Base-by-base conservation (phyloP, 345 rosid genomes). In the Linum trigynum region DNA sequence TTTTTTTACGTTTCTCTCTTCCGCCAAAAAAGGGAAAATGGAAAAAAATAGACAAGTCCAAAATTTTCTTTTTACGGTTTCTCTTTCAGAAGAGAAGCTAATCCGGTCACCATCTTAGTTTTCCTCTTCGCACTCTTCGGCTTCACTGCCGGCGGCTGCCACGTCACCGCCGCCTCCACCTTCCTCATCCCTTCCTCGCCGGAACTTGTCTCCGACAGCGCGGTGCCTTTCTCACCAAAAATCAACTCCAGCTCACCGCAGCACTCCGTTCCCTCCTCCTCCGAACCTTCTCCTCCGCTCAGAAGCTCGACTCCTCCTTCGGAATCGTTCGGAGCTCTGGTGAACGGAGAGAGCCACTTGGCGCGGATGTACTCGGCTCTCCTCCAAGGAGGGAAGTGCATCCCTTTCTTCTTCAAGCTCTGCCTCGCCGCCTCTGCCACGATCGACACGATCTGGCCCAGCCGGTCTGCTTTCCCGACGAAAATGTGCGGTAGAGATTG, bases 311-410 rank as follows among this genome's bases (percentile, higher is more conserved):
- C 55, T 62, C 74, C 81, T 1, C 65, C 41, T 53, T 69, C 64
- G 11, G 65, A 9, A 38, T 55, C 68, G 37, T 23, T 23, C 32
- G 64, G 41, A 17, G 35, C 65, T 6, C 32, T 41, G 32, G 23
- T 41, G 65, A 39, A 62, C 12, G 42, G 65, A 15, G 65, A 62
- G 7, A n/a, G 48, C 65, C 65, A 62, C 61, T 91, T 91, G 35
- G 97, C 86, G 65, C 79, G 77, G 66, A 95, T 78, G 76, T 94
- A 94, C 70, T 84, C 94, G 0, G 79, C 80, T 78, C 84, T 89
- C 67, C 97, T 86, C 97, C 96, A 95, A 23, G 97, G 99, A 51
- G 97, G 92, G 1, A 88, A 67, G 75, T 82, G 92, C 95, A 94
- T 90, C 5, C 92, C 95, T 80, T 84, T 94, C 86, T 86, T 94